phyloP scores from a whole-genome alignment of 2,329 filamentous ascomycete species.

The Fusarium nematophilum region DNA sequence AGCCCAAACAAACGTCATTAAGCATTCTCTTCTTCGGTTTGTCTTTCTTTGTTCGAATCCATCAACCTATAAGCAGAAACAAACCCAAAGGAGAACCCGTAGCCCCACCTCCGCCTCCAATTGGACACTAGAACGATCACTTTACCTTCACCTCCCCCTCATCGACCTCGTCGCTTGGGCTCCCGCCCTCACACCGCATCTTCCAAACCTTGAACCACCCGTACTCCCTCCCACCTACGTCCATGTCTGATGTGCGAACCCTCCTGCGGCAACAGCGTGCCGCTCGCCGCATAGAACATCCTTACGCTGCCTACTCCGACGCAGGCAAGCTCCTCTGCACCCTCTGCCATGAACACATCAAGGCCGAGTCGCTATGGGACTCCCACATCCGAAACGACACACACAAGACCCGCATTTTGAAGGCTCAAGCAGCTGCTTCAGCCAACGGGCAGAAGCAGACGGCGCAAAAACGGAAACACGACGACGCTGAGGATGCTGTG shows the following conservation, averaged over 20 bases:
- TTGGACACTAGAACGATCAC: constrained; percentile 2
- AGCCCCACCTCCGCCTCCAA: neutral
- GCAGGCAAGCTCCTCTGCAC: constrained; percentile 75
- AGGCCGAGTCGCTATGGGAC: constrained; percentile 76
- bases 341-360: constrained; percentile 72
- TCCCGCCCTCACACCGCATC: constrained; percentile 2
- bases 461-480: constrained; percentile 50
- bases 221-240: constrained; percentile 1
- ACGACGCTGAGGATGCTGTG: constrained; percentile 48
- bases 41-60: constrained; percentile 3
- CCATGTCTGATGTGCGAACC: constrained; percentile 83
- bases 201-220: constrained; percentile 4
- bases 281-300: constrained; percentile 77
- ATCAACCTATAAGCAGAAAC: neutral
- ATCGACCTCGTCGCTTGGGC: constrained; percentile 17
- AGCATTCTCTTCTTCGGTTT: constrained; percentile 13
- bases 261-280: constrained; percentile 83
- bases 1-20: constrained; percentile 23
- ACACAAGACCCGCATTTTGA: constrained; percentile 50
- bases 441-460: constrained; percentile 27
- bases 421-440: constrained; percentile 32
- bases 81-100: neutral
- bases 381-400: constrained; percentile 64
- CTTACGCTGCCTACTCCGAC: constrained; percentile 74
- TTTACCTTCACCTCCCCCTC: neutral